phyloP scores from a whole-genome alignment of 371 early-diverging fungal species.

The Syncephalis plumigaleata region DNA sequence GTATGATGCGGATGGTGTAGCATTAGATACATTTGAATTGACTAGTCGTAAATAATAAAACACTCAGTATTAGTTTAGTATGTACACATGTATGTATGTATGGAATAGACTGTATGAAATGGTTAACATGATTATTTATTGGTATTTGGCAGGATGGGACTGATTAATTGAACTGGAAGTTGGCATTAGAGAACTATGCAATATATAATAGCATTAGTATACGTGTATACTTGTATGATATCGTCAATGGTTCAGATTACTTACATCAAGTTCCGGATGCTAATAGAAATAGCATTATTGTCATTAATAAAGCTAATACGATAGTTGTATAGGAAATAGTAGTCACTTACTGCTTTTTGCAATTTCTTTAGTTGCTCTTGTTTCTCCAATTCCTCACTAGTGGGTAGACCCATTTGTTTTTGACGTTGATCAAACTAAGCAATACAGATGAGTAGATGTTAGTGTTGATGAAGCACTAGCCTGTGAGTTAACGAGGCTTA shows the following conservation, averaged over 20 bases:
- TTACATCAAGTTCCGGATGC: conserved; percentile 4
- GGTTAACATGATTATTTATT: too few relatives aligned
- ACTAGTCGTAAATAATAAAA: too few relatives aligned
- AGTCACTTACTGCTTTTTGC: conserved; percentile 3
- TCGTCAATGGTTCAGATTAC: background rate
- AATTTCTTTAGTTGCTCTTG: conserved; percentile 62
- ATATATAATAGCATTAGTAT: too few relatives aligned
- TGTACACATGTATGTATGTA: too few relatives aligned
- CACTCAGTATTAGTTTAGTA: too few relatives aligned
- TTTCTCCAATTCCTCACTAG: conserved; percentile 70
- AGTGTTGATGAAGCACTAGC: background rate
- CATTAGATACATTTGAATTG: conserved; percentile 7
- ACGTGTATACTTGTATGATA: too few relatives aligned
- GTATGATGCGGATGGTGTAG: conserved; percentile 12
- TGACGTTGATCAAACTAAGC: conserved; percentile 86
- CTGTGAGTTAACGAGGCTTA: conserved; percentile 8
- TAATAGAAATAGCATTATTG: too few relatives aligned
- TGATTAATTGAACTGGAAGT: too few relatives aligned
- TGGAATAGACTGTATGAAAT: too few relatives aligned
- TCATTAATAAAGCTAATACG: background rate
- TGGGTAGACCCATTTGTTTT: conserved; percentile 62
- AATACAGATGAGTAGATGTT: background rate
- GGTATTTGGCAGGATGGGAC: too few relatives aligned
- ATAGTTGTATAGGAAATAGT: too few relatives aligned
- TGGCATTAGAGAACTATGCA: too few relatives aligned